Evolutionary conservation across 1,284 basidiomycete species (phyloP), one percentile per base, ranked within the genome.

Genomic region (Takashimella koratensis): DNA sequence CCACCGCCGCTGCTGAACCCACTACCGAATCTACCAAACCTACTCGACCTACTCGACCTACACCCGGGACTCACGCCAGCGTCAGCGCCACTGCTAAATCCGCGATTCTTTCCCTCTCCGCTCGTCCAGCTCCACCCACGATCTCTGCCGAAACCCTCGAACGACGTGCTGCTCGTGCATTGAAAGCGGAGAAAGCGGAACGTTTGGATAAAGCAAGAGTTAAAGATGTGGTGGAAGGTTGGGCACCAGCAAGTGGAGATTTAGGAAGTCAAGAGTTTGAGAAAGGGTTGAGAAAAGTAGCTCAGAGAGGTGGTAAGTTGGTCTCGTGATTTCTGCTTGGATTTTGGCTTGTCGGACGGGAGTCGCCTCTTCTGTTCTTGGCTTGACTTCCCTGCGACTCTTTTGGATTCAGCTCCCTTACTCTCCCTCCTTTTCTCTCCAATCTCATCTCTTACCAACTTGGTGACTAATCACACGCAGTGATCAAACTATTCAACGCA

Each of bases 401-500:
- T 23, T 22, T 39, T 36, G 8, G 10, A 8, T 8, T 36, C 30
- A 36, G 8, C 30, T 36, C 30, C 10, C 30, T 36, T 36, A 36
- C 30, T 20, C 46, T 52, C 44, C 36, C 54, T 59, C 51, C 54
- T 67, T 45, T 63, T 59, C 42, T 43, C 53, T 48, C 68, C 67
- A 27, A 68, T 51, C 55, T 67, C 63, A 12, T 65, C 59, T 42
- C n/a, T n/a, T n/a, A n/a, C n/a, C n/a, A n/a, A n/a, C n/a, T n/a
- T n/a, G n/a, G n/a, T n/a, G n/a, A n/a, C n/a, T n/a, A n/a, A n/a
- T n/a, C n/a, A n/a, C n/a, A n/a, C n/a, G n/a, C 56, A 77, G 76
- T 77, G 23, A 74, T 77, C 71, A 76, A 76, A 49, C 71, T 77
- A 20, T 77, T 77, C 68, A 77, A 77, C 57, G 76, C 76, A 6